Evolutionary conservation across 306 rosid genomes (phyloP), one percentile per base, ranked within the genome.

Genomic region (Lotus japonicus): DNA sequence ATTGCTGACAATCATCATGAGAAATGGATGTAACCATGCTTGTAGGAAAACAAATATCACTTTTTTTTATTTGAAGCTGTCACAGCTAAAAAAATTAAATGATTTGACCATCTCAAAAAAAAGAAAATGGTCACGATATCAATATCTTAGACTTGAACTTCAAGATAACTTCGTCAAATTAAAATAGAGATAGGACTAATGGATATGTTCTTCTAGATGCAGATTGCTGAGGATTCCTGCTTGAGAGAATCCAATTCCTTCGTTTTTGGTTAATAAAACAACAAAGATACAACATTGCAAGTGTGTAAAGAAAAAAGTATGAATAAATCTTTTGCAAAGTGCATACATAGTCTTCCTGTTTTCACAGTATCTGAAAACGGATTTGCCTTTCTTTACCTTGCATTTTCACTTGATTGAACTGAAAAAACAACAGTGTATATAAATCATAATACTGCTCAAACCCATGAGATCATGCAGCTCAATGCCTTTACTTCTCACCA

Each of bases 401-500:
- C 16, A 42, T 21, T 64, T 63, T 64, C 48, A 53, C 53, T 21
- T 26, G 59, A n/a, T 53, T 33, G 31, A 36, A 31, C 39, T 6
- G n/a, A 14, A 38, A 6, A 38, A 38, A 33, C 4, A 11, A 9
- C 18, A 8, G 33, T 41, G 23, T 23, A 52, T 42, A 54, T 2
- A 26, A 26, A 26, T 26, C 4, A 26, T 46, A 33, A 21, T 13
- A 71, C 19, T 7, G 38, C 52, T 54, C 39, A 23, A 61, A 72
- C 42, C 54, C 36, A 52, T 4, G 57, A 58, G 63, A 51, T 67
- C 39, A 60, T 39, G 58, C 3, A 31, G 59, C 51, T 60, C 50
- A 68, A 50, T 43, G 68, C 64, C 61, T 13, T 65, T 82, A 72
- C 66, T 86, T 86, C 80, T 66, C 80, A 11, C 26, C 51, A 28